Evolutionary conservation across 257 asterid species (phyloP).

Genomic region (Lavandula angustifolia): DNA sequence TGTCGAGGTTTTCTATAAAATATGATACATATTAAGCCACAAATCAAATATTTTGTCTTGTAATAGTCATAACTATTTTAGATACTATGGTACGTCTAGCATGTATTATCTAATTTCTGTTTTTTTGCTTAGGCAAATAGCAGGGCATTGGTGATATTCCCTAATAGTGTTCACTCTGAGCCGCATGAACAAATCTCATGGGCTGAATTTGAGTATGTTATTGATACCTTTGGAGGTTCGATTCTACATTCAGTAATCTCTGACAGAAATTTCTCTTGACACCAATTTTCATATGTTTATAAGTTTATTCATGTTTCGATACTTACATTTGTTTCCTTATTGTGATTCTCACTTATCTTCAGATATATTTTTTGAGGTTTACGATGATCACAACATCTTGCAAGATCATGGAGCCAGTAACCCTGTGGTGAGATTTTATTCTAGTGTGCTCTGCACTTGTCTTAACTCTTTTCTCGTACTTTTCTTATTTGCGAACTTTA

Average conservation of each 20-base stretch:
- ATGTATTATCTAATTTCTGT: constrained; percentile 28
- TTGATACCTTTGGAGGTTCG: constrained; percentile 80
- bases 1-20: constrained; percentile 55
- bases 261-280: not conserved
- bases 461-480: constrained; percentile 16
- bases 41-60: constrained; percentile 22
- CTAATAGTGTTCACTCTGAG: constrained; percentile 64
- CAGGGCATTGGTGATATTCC: constrained; percentile 62
- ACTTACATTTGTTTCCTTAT: not conserved
- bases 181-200: constrained; percentile 75
- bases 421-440: constrained; percentile 69
- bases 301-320: constrained; percentile 1
- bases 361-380: constrained; percentile 74
- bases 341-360: constrained; percentile 30
- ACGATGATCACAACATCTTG: constrained; percentile 61
- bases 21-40: constrained; percentile 25
- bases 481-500: constrained; percentile 6
- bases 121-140: constrained; percentile 53
- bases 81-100: not conserved
- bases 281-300: not conserved
- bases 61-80: not conserved
- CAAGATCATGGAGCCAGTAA: constrained; percentile 67
- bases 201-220: constrained; percentile 67
- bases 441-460: constrained; percentile 7
- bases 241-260: constrained; percentile 16